These are phyloP conservation scores for Tulasnella calospora DNA, from an alignment of 768 basidiomycete genomes.

Conservation along the genomic window DNA sequence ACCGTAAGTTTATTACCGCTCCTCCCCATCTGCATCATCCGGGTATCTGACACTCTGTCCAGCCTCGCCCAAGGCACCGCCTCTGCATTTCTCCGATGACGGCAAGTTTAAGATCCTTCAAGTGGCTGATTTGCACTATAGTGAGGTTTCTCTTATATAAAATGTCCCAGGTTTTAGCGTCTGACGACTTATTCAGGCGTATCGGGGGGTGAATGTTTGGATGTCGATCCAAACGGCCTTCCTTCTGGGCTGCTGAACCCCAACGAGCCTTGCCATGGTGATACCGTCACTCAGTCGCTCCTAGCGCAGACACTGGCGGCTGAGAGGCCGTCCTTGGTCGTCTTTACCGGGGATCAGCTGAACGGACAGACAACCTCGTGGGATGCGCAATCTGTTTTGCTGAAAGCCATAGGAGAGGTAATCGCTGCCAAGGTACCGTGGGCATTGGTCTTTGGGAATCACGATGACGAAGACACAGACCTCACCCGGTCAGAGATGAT, in stretches of 20 bases:
- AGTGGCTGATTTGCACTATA: constrained; percentile 85
- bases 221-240: constrained; percentile 51
- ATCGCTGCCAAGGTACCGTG: constrained; percentile 76
- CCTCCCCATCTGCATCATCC: neutral
- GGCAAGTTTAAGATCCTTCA: constrained; percentile 88
- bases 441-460: constrained; percentile 92
- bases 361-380: constrained; percentile 89
- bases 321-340: constrained; percentile 85
- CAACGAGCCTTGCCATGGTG: constrained; percentile 45
- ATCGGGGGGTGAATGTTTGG: constrained; percentile 67
- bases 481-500: constrained; percentile 59
- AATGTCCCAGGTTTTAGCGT: constrained; percentile 38
- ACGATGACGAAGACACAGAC: constrained; percentile 71
- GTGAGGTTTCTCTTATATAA: constrained; percentile 31
- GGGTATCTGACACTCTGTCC: constrained; percentile 39
- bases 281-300: constrained; percentile 72
- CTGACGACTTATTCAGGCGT: constrained; percentile 39
- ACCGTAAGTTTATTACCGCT: constrained; percentile 46
- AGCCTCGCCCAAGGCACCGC: constrained; percentile 59
- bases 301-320: constrained; percentile 63
- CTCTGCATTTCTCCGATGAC: constrained; percentile 73
- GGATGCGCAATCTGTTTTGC: constrained; percentile 81
- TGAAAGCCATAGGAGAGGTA: constrained; percentile 53
- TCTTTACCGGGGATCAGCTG: constrained; percentile 90
- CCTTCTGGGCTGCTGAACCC: constrained; percentile 29